phyloP scores from a whole-genome alignment of 371 early-diverging fungal genomes.

The Circinella umbellata region DNA sequence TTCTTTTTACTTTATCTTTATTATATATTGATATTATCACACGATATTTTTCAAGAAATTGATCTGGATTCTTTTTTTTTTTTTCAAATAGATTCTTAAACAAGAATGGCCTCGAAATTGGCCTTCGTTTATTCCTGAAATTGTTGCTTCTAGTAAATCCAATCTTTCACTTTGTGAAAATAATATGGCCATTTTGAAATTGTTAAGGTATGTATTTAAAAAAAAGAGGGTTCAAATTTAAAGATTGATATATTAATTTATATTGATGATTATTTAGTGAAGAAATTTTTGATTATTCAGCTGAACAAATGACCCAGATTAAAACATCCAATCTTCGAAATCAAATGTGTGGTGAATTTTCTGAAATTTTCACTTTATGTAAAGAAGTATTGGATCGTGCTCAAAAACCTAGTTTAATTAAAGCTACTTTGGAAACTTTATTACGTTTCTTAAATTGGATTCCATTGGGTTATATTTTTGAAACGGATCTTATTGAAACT shows the following conservation, averaged over 20 bases:
- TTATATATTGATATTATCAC: no score
- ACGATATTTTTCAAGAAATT: no score
- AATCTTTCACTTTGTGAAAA: conserved; percentile 97
- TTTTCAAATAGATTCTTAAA: conserved; percentile 96
- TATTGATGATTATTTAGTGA: conserved; percentile 67
- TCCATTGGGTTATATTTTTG: conserved; percentile 96
- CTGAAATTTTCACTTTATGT: conserved; percentile 96
- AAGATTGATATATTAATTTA: no score
- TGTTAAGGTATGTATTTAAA: conserved; percentile 94
- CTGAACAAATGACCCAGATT: conserved; percentile 96
- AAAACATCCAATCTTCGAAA: conserved; percentile 92
- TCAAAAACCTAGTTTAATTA: conserved; percentile 84
- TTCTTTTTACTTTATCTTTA: not conserved
- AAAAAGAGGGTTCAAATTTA: not conserved
- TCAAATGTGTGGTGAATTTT: conserved; percentile 96
- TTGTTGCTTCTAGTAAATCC: conserved; percentile 92
- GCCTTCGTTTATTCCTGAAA: conserved; percentile 99
- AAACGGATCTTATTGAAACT: conserved; percentile 90
- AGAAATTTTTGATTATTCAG: conserved; percentile 98
- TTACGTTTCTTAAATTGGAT: conserved; percentile 97
- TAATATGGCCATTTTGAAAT: conserved; percentile 98
- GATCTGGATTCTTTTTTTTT: no score
- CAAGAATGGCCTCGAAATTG: conserved; percentile 99
- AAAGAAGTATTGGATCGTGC: conserved; percentile 95
- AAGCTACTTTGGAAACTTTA: conserved; percentile 93